Base-by-base conservation (phyloP, 192 early-diverging fungal genomes). In the Coemansia sp. region DNA sequence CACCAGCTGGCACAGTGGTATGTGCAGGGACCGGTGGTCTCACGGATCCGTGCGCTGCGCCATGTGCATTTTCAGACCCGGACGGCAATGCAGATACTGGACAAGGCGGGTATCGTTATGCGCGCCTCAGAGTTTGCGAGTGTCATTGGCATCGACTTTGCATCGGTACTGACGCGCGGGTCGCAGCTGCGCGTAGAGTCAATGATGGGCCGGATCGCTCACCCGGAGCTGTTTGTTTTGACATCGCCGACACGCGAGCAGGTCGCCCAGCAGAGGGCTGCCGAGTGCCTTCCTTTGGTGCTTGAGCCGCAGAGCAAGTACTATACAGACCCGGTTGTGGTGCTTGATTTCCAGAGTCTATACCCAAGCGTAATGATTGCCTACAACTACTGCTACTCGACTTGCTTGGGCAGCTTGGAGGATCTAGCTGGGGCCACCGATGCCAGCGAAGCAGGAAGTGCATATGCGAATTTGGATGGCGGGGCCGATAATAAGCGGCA, bases 321-420 rank as follows among this genome's bases (percentile, higher is more conserved):
- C 52, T 97, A 93, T 70, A 84, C 71, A 13, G 85, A 85, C 59
- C 95, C 95, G 4, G 53, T 95, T 19, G 64, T 93, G 1, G 91
- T 97, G 4, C 70, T 95, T 24, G 95, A 97, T 69, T 97, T 96
- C 42, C 93, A 95, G 59, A 89, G 86, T 39, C 69, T 97, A 14
- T 97, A 97, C 47, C 95, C 95, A 15, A 92, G 89, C 53, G 78
- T 97, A 13, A 93, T 97, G 85, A 95, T 96, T 60, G 95, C 92
- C 0, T 97, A 94, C 71, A 97, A 97, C 60, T 91, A 88, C 37
- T 97, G 94, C 58, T 95, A 80, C 59, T 94, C 91, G 9, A 97
- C 94, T 0, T 92, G 91, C 57, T 59, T 97, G 2, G 93, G 95
- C 0, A 78, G 61, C 18, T 26, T 75, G 9, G 65, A 60, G 20